Evolutionary conservation across 139 green algal species (phyloP).

Genomic region (Chlamydomonas sphaeroides): DNA sequence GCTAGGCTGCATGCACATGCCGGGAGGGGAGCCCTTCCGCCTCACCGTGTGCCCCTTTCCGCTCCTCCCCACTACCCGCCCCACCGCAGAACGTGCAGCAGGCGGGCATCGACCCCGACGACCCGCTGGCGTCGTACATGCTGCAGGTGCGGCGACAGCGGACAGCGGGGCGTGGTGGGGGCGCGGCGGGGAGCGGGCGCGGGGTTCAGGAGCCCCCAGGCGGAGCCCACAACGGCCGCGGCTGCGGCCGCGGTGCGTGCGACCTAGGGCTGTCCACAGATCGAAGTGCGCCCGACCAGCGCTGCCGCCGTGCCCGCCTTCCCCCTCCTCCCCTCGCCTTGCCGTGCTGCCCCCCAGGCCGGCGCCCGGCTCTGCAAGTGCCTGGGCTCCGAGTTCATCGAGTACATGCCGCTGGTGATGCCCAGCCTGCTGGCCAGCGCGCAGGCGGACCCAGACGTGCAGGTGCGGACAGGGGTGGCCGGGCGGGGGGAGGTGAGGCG

Average conservation of each 20-base stretch:
- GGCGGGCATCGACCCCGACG: slow-evolving; percentile 71
- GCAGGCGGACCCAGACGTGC: slow-evolving; percentile 90
- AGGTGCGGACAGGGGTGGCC: slow-evolving; percentile 59
- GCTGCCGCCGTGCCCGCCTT: too few relatives aligned
- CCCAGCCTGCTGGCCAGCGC: slow-evolving; percentile 86
- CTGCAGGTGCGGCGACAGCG: slow-evolving; percentile 82
- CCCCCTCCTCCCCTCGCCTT: background rate
- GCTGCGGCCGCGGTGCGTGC: too few relatives aligned
- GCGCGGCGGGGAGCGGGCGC: slow-evolving; percentile 27
- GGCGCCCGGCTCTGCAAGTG: slow-evolving; percentile 98
- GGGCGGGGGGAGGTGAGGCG: background rate
- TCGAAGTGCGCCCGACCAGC: too few relatives aligned
- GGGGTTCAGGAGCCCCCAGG: too few relatives aligned
- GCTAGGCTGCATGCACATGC: slow-evolving; percentile 5
- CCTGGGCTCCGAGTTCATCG: slow-evolving; percentile 95
- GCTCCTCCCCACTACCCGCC: too few relatives aligned
- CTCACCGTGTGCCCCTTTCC: too few relatives aligned
- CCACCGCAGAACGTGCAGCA: slow-evolving; percentile 47
- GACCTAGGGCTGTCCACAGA: too few relatives aligned
- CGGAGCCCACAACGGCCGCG: too few relatives aligned
- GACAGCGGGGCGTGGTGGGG: too few relatives aligned
- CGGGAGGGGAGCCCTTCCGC: too few relatives aligned
- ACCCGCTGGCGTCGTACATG: slow-evolving; percentile 88
- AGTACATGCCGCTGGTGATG: slow-evolving; percentile 95
- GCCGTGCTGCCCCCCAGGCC: slow-evolving; percentile 67